Base-by-base conservation (phyloP, 2,329 filamentous ascomycete species). In the Coniosporium tulheliwenetii region DNA sequence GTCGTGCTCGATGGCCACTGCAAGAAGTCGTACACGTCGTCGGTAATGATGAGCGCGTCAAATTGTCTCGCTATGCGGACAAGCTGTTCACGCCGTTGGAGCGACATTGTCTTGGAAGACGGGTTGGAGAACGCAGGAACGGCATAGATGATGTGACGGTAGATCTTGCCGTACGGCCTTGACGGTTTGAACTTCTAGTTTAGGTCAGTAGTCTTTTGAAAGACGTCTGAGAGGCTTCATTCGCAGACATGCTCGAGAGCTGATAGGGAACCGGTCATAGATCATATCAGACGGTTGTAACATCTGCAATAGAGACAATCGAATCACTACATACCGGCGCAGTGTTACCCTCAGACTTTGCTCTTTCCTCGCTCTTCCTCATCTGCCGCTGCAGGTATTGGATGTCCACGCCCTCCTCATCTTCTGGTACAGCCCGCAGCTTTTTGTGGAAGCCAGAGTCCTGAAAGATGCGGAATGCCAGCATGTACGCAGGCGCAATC, bases 21-120 rank as follows among this genome's bases (percentile, higher is more conserved):
- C 5, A 96, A 68, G 48, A 89, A 81, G 57, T 96, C 89, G 56
- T 98, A 98, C 8, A 96, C 86, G 57, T 98, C 91, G 61, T 96
- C 89, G 38, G 75, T 75, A 26, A 95, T 70, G 41, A 95, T 61
- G n/a, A 96, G 70, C 5, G 84, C 85, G 56, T 96, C 79, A 56
- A 81, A 76, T 43, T 77, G 67, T 42, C 89, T 72, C 0, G 89
- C 89, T 5, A 95, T 61, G n/a, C 66, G 64, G 16, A 96, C 77
- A 3, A 96, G 69, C 9, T 66, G 66, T 46, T 77, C 63, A 3
- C 91, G 73, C 26, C 81, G 73, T 13, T 61, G 56, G 3, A 85
- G 59, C 10, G 79, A 77, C 78, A 93, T 89, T 2, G 84, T 86
- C 53, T 80, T 81, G 29, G 81, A 85, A 0, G 82, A 86, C 0